Percentiles rank a stretch among this genome's conserved stretches.
Evolutionary conservation across 495 filamentous ascomycete species (phyloP).

Genomic region (Penicillium tannophilum): DNA sequence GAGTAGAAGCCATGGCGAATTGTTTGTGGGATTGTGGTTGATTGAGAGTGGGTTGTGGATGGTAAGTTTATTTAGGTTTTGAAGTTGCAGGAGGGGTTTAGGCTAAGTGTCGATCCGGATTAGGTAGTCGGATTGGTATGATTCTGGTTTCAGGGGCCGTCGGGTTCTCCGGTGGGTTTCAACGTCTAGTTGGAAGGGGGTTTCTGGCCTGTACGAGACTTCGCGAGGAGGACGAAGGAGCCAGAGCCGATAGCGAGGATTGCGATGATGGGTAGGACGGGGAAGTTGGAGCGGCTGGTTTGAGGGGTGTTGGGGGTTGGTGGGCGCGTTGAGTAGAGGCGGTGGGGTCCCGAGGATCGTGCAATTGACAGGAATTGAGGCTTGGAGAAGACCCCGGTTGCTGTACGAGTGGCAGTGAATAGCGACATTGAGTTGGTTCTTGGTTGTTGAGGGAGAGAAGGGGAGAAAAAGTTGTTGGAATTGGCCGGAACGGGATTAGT

Average conservation of each 20-base stretch:
- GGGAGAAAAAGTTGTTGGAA: slow-evolving; percentile 16
- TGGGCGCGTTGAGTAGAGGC: slow-evolving; percentile 31
- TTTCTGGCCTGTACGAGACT: slow-evolving; percentile 50
- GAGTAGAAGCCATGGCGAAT: slow-evolving; percentile 40
- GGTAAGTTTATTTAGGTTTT: slow-evolving; percentile 15
- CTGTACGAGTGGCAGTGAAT: slow-evolving; percentile 15
- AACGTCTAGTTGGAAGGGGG: slow-evolving; percentile 11
- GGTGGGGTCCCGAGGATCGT: slow-evolving; percentile 22
- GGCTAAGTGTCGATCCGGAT: slow-evolving; percentile 9
- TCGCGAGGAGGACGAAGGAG: slow-evolving; percentile 64
- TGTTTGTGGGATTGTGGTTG: background rate
- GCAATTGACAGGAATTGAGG: slow-evolving; percentile 10
- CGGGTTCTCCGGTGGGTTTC: no score
- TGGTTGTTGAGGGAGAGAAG: background rate
- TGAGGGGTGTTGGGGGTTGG: slow-evolving; percentile 28
- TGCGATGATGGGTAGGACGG: slow-evolving; percentile 64
- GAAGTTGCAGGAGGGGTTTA: slow-evolving; percentile 11
- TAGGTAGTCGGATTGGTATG: background rate
- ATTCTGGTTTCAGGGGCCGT: background rate
- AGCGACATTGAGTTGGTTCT: slow-evolving; percentile 13
- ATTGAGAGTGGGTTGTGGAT: slow-evolving; percentile 6
- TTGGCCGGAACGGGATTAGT: slow-evolving; percentile 26
- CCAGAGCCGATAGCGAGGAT: slow-evolving; percentile 61
- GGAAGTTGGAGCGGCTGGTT: slow-evolving; percentile 53
- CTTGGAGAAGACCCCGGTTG: slow-evolving; percentile 23